Evolutionary conservation across 768 basidiomycete genomes (phyloP), one percentile per base, ranked within the genome.

Genomic region (Amanita jacksonii): DNA sequence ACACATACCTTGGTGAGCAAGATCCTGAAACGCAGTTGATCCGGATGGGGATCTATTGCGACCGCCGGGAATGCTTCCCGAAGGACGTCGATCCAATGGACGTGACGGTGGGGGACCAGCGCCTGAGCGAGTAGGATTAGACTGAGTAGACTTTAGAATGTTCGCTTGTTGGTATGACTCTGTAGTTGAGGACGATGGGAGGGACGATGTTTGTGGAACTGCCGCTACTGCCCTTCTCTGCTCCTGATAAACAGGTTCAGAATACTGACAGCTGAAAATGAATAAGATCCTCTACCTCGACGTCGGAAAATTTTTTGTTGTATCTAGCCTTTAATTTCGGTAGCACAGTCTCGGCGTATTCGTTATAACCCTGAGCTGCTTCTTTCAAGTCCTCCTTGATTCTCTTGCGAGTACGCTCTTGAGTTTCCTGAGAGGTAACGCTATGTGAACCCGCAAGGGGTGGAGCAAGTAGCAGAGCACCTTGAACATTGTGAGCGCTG

Each of bases 381-480:
- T 79, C 78, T 60, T 89, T 91, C 44, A 93, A 62, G 57, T 93
- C 91, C 55, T 94, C 91, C 58, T 85, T 89, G 59, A 96, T 84
- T 20, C 88, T 79, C 57, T 88, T 87, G 37, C 87, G 74, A n/a
- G 89, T 93, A 28, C 92, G 77, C 43, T 89, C 87, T 66, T 94
- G 91, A 8, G 82, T 84, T 52, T 93, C 90, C 88, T 91, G 48
- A 12, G 15, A 39, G n/a, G n/a, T 44, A 22, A 45, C 9, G 30
- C 31, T 32, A 37, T 45, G n/a, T 23, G 34, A n/a, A 22, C 25
- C 28, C n/a, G 23, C 47, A 45, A 47, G 43, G 42, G 8, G 24
- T 15, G 4, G 25, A 16, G 36, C 18, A 24, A n/a, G 25, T 33
- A 28, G 36, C n/a, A 28, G 25, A 24, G 40, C 3, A 46, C 88